Percentiles rank a stretch among this genome's conserved stretches.
These are phyloP conservation scores for Collybia mongolica DNA, from an alignment of 768 basidiomycete species.

Conservation along the genomic window DNA sequence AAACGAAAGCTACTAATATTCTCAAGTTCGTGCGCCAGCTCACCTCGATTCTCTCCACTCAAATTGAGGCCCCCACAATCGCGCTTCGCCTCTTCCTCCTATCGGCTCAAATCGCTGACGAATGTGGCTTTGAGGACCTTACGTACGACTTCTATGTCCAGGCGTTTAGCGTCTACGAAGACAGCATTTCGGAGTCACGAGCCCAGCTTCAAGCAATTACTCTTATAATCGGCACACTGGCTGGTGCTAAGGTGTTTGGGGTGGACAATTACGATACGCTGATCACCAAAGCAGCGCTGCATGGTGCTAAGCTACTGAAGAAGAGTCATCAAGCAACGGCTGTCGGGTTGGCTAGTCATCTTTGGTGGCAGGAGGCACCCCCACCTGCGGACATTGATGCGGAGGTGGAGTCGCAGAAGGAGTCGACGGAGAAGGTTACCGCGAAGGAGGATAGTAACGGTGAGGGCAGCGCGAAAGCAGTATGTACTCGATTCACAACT, in stretches of 20 bases:
- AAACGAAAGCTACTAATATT: slow-evolving; percentile 78
- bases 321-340: slow-evolving; percentile 98
- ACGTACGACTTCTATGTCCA: slow-evolving; percentile 98
- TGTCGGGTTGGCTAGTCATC: slow-evolving; percentile 90
- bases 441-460: slow-evolving; percentile 36
- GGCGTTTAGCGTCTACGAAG: slow-evolving; percentile 97
- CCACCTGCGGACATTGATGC: slow-evolving; percentile 33
- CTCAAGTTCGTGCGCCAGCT: slow-evolving; percentile 95
- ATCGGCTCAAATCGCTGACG: slow-evolving; percentile 92
- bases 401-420: slow-evolving; percentile 30
- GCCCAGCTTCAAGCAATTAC: slow-evolving; percentile 98
- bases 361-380: slow-evolving; percentile 94
- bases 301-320: slow-evolving; percentile 94
- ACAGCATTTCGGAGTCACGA: slow-evolving; percentile 92
- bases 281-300: slow-evolving; percentile 97
- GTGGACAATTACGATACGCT: slow-evolving; percentile 96
- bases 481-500: slow-evolving; percentile 31
- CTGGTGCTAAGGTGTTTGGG: slow-evolving; percentile 87
- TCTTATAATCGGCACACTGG: slow-evolving; percentile 88
- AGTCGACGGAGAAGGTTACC: slow-evolving; percentile 34
- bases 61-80: slow-evolving; percentile 90
- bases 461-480: slow-evolving; percentile 48
- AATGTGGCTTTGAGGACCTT: slow-evolving; percentile 93
- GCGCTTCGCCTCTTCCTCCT: slow-evolving; percentile 94
- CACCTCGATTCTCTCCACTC: slow-evolving; percentile 88